Evolutionary conservation across 345 rosid species (phyloP), one percentile per base, ranked within the genome.

Genomic region (Microcos paniculata): DNA sequence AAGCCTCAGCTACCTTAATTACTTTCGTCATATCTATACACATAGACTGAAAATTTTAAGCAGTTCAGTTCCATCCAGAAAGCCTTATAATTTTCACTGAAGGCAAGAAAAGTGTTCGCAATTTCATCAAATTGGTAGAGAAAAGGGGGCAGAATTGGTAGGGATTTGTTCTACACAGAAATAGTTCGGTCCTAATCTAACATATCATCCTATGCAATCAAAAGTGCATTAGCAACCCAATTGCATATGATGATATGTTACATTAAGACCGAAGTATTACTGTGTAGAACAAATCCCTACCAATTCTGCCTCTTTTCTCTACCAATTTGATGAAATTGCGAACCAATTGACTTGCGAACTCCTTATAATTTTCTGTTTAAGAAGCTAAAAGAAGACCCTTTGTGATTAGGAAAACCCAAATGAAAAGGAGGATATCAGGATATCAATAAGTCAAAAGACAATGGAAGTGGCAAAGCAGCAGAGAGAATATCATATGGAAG

Each of bases 31-130:
- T n/a, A n/a, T n/a, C n/a, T n/a, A n/a, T 2, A 35, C 38, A 35
- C 3, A 35, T 35, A 2, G 38, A 35, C 38, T 35, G 38, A 35
- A 62, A 51, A 33, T 48, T 81, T 82, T 92, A 94, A 94, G 97
- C 96, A 19, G 98, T 92, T 24, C 97, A 92, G 73, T 92, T 94
- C 82, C 98, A 92, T 87, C 97, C 98, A 1, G 98, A 91, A 66
- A 90, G 98, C 88, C 92, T 94, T 58, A 35, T 35, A 35, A 88
- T 90, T 75, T 89, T 92, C 66, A 58, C 73, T 0, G 92, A 92
- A 80, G 97, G 98, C 80, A 92, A 80, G 90, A 85, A 33, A 10
- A 88, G 88, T n/a, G 88, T 94, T 18, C 57, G 82, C 43, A 94
- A 90, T 76, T 94, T 92, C 87, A 74, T 94, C 80, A 85, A 80